phyloP scores from a whole-genome alignment of 371 early-diverging fungal genomes.

The Haplosporangium sp. region DNA sequence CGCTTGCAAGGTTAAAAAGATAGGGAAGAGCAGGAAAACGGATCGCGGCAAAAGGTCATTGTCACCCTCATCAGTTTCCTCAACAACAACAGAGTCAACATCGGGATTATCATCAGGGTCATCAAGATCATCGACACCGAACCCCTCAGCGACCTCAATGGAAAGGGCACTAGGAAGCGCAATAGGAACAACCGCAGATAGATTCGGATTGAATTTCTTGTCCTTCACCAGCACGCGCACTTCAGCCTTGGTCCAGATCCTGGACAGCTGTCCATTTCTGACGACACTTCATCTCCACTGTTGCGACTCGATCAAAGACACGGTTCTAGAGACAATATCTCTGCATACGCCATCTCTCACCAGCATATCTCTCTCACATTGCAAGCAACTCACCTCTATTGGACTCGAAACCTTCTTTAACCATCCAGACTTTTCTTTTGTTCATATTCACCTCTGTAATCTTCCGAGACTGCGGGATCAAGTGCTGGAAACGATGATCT shows the following conservation, averaged over 20 bases:
- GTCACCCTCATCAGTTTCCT: too few species aligned
- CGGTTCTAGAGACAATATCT: constrained; percentile 5
- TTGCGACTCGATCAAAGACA: constrained; percentile 25
- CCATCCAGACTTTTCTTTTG: not conserved
- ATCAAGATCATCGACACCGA: constrained; percentile 1
- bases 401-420: constrained; percentile 22
- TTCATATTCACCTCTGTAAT: constrained; percentile 30
- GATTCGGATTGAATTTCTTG: constrained; percentile 14
- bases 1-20: not conserved
- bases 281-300: constrained; percentile 19
- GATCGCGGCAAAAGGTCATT: too few species aligned
- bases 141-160: not conserved
- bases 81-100: not conserved
- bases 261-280: constrained; percentile 17
- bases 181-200: not conserved
- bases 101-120: not conserved
- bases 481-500: constrained; percentile 14
- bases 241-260: constrained; percentile 2
- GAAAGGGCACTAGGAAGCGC: not conserved
- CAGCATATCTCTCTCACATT: constrained; percentile 22
- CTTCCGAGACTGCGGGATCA: constrained; percentile 16
- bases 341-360: not conserved
- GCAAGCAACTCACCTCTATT: constrained; percentile 10
- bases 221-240: constrained; percentile 26
- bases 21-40: not conserved